Evolutionary conservation across 2,329 filamentous ascomycete species (phyloP).

Genomic region (Remersonia thermophila): DNA sequence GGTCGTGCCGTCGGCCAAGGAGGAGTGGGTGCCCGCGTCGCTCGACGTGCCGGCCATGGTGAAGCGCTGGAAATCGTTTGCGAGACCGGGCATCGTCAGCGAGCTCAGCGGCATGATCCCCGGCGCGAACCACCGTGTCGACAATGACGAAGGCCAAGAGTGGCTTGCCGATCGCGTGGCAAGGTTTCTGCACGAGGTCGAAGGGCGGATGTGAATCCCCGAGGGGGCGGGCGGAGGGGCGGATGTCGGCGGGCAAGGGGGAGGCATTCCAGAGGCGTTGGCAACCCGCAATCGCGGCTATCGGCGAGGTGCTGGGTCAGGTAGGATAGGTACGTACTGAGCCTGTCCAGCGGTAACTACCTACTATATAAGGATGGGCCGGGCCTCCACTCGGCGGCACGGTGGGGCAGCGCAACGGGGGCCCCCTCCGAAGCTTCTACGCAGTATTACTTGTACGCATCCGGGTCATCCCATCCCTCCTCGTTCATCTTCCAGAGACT

Average conservation of each 20-base stretch:
- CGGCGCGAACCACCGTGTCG: slow-evolving; percentile 38
- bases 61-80: slow-evolving; percentile 40
- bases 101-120: slow-evolving; percentile 41
- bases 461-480: too few relatives aligned
- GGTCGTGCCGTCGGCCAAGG: slow-evolving; percentile 51
- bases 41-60: slow-evolving; percentile 49
- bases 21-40: slow-evolving; percentile 49
- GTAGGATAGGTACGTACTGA: too few relatives aligned
- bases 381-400: too few relatives aligned
- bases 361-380: too few relatives aligned
- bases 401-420: too few relatives aligned
- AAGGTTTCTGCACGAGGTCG: slow-evolving; percentile 29
- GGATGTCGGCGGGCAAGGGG: slow-evolving; percentile 1
- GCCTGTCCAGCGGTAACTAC: too few relatives aligned
- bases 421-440: too few relatives aligned
- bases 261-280: background rate
- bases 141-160: slow-evolving; percentile 30
- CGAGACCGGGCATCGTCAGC: slow-evolving; percentile 32
- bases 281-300: too few relatives aligned
- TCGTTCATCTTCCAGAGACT: too few relatives aligned
- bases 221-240: too few relatives aligned
- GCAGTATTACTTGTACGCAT: too few relatives aligned
- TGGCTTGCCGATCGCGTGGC: slow-evolving; percentile 38
- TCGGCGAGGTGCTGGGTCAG: too few relatives aligned
- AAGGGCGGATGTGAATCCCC: slow-evolving; percentile 1